Evolutionary conservation across 2,329 filamentous ascomycete species (phyloP), one percentile per base, ranked within the genome.

Genomic region (Pseudonectria buxi): DNA sequence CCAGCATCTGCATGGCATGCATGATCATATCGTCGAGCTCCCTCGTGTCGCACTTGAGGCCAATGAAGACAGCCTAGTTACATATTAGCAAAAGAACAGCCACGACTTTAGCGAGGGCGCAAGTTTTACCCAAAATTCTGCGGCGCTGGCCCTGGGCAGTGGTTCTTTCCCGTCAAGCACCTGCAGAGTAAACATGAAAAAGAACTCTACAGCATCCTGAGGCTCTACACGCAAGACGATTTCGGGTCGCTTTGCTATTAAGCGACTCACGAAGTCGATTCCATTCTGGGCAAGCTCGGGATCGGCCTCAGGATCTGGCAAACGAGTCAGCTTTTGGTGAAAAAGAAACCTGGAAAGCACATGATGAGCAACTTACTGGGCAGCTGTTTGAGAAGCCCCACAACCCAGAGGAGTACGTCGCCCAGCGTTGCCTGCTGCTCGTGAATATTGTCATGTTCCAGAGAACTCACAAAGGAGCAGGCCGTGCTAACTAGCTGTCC

Each of bases 251-350:
- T 74, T 76, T 9, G 68, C 67, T 41, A 86, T 63, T 33, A 87
- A 65, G 16, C 76, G 75, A 36, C 76, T 74, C 7, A 83, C 65
- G 39, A 90, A 80, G 36, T 88, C 82, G 32, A 90, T 81, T 32
- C 79, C 79, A 38, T 80, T 78, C 44, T 89, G 81, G 2, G 84
- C 69, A 10, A 90, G 67, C 44, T 88, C 84, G 0, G 84, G 69
- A 42, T 88, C 84, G 0, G 78, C 74, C 40, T 90, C 85, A 30
- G 73, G 71, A 9, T 74, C 72, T 32, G 76, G 72, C 71, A 10
- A 14, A 18, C n/a, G 7, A 11, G 28, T 31, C 9, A 28, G 12
- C 7, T 16, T 30, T 11, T 18, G 14, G 32, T 15, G 24, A 25
- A 22, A 9, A 27, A 11, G 3, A 18, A 25, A 2, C 9, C 18